These are phyloP conservation scores for Hypomyces perniciosus DNA, from an alignment of 2,329 filamentous ascomycete genomes.

Conservation along the genomic window DNA sequence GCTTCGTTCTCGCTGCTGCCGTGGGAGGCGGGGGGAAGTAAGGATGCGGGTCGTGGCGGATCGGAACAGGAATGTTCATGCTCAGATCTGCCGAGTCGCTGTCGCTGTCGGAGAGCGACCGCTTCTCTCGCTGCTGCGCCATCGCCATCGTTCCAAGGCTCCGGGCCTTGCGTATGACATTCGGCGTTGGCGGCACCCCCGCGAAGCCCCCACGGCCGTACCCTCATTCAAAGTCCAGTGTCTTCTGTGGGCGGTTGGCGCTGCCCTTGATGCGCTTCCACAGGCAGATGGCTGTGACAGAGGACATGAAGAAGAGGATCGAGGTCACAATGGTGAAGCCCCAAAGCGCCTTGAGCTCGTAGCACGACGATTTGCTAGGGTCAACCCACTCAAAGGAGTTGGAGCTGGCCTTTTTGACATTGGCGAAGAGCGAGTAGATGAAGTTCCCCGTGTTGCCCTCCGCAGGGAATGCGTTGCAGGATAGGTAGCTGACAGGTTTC, in stretches of 20 bases:
- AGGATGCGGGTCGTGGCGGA: slow-evolving; percentile 17
- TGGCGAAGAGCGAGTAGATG: slow-evolving; percentile 37
- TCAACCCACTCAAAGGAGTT: slow-evolving; percentile 41
- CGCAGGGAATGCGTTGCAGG: slow-evolving; percentile 53
- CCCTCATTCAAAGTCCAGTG: slow-evolving; percentile 47
- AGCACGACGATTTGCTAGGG: slow-evolving; percentile 59
- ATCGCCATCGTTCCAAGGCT: slow-evolving; percentile 35
- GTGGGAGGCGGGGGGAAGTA: slow-evolving; percentile 32
- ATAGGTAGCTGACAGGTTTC: slow-evolving; percentile 71
- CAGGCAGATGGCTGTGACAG: slow-evolving; percentile 51
- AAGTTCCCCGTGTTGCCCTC: slow-evolving; percentile 39
- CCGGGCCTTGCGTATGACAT: slow-evolving; percentile 20
- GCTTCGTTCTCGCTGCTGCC: slow-evolving; percentile 25
- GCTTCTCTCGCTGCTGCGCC: slow-evolving; percentile 23
- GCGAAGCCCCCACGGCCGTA: slow-evolving; percentile 37
- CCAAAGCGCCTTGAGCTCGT: slow-evolving; percentile 83
- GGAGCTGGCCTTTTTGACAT: slow-evolving; percentile 23
- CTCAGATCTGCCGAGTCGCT: slow-evolving; percentile 28
- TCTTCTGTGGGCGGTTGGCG: slow-evolving; percentile 22
- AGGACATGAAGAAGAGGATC: slow-evolving; percentile 61
- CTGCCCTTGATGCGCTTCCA: slow-evolving; percentile 53
- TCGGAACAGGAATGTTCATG: slow-evolving; percentile 16
- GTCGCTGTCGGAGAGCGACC: slow-evolving; percentile 20
- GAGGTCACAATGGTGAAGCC: slow-evolving; percentile 75
- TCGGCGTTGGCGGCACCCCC: slow-evolving; percentile 16